Conservation (phyloP, 2,329 filamentous ascomycete genomes). For the Dactylonectria macrodidyma region DNA sequence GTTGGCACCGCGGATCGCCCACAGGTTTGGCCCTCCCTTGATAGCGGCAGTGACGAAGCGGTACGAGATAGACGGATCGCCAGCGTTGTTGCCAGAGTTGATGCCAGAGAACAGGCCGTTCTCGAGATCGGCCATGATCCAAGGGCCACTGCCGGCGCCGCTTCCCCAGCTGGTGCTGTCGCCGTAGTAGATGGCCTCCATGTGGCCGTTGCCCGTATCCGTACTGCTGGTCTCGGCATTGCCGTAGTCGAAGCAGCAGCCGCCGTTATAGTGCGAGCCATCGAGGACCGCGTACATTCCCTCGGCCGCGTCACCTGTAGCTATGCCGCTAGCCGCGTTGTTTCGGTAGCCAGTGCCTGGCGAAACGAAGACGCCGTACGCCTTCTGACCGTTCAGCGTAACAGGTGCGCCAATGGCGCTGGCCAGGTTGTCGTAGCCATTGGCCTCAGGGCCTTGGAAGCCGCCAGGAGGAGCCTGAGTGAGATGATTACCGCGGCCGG, state of each 20-base stretch:
- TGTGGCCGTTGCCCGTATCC: constrained; percentile 74
- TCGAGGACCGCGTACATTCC: constrained; percentile 75
- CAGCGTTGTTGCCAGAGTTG: constrained; percentile 62
- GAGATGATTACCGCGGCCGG: constrained; percentile 73
- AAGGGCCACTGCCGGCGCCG: constrained; percentile 72
- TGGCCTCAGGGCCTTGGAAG: constrained; percentile 68
- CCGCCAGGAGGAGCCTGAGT: constrained; percentile 71
- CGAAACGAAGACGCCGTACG: constrained; percentile 74
- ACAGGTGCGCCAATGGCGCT: constrained; percentile 73
- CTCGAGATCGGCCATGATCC: constrained; percentile 80
- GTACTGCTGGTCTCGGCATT: constrained; percentile 67
- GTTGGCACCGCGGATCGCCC: constrained; percentile 73
- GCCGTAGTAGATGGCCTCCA: constrained; percentile 79
- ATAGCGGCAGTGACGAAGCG: constrained; percentile 71
- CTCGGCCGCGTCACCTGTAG: constrained; percentile 68
- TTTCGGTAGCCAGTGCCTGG: constrained; percentile 76
- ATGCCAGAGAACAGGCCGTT: constrained; percentile 75
- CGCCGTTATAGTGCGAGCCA: constrained; percentile 71
- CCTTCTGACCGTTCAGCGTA: constrained; percentile 71
- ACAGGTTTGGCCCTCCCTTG: constrained; percentile 70
- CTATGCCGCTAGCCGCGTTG: constrained; percentile 65
- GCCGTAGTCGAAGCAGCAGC: constrained; percentile 72
- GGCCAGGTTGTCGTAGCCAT: constrained; percentile 73
- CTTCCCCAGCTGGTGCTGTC: constrained; percentile 67
- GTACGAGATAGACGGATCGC: constrained; percentile 65